Evolutionary conservation across 139 green algal genomes (phyloP), one percentile per base, ranked within the genome.

Genomic region (Chlamydomonas asymmetrica): DNA sequence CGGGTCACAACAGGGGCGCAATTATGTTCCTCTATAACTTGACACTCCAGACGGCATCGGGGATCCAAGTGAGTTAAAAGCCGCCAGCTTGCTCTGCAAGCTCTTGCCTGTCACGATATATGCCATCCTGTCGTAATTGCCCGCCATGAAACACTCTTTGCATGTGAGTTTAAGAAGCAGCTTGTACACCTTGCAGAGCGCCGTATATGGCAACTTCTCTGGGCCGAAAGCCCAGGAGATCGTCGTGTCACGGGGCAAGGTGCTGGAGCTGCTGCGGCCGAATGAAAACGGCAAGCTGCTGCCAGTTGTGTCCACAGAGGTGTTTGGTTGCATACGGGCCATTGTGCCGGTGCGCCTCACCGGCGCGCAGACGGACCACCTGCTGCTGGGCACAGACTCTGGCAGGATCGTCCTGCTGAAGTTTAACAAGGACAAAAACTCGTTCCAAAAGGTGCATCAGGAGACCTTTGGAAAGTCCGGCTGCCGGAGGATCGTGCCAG

Each of bases 401-500:
- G 97, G 97, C 0, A 85, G 97, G 40, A 93, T 99, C 62, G 94
- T 99, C 27, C 95, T 99, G 34, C 82, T 99, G 20, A 87, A 98
- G 78, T 99, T 91, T 69, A 88, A 91, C 73, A 91, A 92, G 73
- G 90, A 95, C 3, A 95, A 92, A 66, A 94, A 91, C 66, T 29
- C 49, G 13, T 99, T 97, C 74, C 83, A 92, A 22, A 98, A 97
- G 82, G 80, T 93, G 32, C 95, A 99, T 80, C 93, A 98, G 82
- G 97, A 99, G 86, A 99, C 96, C 8, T 99, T 95, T 83, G 97
- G 97, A 56, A 94, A 96, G 78, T 94, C 88, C 34, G 97, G 96
- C 3, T 97, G 91, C 83, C 80, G 96, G 20, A 83, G 97, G 39
- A 97, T 98, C 70, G 93, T 99, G 34, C 96, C 97, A 0, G 97